Percentiles rank a stretch among this genome's conserved stretches.
Evolutionary conservation across 2,329 filamentous ascomycete species (phyloP).

Genomic region (Aspergillus brunneoviolaceus): DNA sequence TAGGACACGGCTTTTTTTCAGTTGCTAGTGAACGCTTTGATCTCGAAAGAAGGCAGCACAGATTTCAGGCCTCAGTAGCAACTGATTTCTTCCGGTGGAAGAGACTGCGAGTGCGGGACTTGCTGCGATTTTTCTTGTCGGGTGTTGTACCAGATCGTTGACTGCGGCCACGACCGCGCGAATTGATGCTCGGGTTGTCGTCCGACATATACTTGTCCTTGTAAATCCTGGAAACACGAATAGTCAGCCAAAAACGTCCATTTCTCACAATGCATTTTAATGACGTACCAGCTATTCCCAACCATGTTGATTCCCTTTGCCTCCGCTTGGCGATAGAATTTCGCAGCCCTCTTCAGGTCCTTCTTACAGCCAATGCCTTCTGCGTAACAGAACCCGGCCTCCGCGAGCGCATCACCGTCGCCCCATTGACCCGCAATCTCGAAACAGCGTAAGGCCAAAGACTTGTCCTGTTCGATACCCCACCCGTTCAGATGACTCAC

Average conservation of each 20-base stretch:
- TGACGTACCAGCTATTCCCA: conserved; percentile 89
- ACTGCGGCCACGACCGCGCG: conserved; percentile 29
- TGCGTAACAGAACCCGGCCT: conserved; percentile 94
- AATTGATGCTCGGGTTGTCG: conserved; percentile 46
- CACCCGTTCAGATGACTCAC: conserved; percentile 98
- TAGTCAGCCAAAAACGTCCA: neutral
- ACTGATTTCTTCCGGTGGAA: conserved; percentile 62
- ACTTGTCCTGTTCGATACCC: conserved; percentile 92
- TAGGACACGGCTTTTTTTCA: conserved; percentile 2
- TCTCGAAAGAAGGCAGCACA: conserved; percentile 7
- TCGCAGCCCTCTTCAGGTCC: conserved; percentile 89
- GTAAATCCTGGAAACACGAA: conserved; percentile 71
- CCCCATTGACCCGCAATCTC: conserved; percentile 96
- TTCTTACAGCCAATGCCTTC: conserved; percentile 94
- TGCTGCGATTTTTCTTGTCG: conserved; percentile 69
- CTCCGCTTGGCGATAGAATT: conserved; percentile 86
- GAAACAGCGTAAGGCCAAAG: conserved; percentile 84
- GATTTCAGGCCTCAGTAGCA: conserved; percentile 25
- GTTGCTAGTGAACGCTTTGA: neutral
- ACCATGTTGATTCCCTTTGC: conserved; percentile 96
- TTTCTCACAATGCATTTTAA: neutral
- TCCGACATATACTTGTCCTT: conserved; percentile 87
- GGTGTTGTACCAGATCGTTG: conserved; percentile 43
- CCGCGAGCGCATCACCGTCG: conserved; percentile 87
- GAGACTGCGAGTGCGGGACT: conserved; percentile 72